Evolutionary conservation across 208 protist species (phyloP).

Genomic region (Leishmania tropica): DNA sequence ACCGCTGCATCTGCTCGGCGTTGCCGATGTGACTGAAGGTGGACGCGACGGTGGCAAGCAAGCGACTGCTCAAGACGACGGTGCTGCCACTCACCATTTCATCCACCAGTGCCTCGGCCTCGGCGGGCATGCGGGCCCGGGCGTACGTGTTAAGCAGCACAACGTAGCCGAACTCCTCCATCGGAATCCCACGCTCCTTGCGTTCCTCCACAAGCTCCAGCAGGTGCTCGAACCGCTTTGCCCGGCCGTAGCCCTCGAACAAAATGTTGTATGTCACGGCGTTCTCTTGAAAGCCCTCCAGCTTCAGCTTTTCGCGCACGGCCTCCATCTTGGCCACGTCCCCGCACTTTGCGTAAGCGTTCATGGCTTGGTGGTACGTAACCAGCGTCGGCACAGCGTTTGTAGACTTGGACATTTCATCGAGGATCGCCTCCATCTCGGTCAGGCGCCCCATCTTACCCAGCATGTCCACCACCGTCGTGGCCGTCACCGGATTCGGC

Average conservation of each 20-base stretch:
- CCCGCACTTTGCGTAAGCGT: slow-evolving; percentile 90
- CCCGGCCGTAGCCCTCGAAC: slow-evolving; percentile 88
- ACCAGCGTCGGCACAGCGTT: slow-evolving; percentile 87
- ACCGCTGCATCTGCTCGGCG: slow-evolving; percentile 75
- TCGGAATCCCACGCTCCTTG: slow-evolving; percentile 63
- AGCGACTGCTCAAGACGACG: slow-evolving; percentile 65
- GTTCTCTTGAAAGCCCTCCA: slow-evolving; percentile 78
- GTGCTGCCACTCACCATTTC: slow-evolving; percentile 70
- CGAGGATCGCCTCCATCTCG: slow-evolving; percentile 89
- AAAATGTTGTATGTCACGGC: slow-evolving; percentile 92
- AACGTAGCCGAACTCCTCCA: slow-evolving; percentile 90
- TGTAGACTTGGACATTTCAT: slow-evolving; percentile 86
- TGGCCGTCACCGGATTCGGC: slow-evolving; percentile 89
- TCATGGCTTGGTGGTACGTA: slow-evolving; percentile 92
- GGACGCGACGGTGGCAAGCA: slow-evolving; percentile 77
- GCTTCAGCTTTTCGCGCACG: slow-evolving; percentile 59
- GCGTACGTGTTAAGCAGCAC: slow-evolving; percentile 85
- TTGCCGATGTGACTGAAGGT: slow-evolving; percentile 79
- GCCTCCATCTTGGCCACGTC: slow-evolving; percentile 88
- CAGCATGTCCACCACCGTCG: slow-evolving; percentile 93
- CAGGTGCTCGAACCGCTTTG: slow-evolving; percentile 86
- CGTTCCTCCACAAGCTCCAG: slow-evolving; percentile 83
- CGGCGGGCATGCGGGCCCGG: slow-evolving; percentile 68
- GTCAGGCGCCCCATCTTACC: slow-evolving; percentile 89
- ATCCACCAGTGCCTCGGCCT: slow-evolving; percentile 73